Evolutionary conservation across 371 early-diverging fungal species (phyloP).

Genomic region (Lichtheimia ramosa): DNA sequence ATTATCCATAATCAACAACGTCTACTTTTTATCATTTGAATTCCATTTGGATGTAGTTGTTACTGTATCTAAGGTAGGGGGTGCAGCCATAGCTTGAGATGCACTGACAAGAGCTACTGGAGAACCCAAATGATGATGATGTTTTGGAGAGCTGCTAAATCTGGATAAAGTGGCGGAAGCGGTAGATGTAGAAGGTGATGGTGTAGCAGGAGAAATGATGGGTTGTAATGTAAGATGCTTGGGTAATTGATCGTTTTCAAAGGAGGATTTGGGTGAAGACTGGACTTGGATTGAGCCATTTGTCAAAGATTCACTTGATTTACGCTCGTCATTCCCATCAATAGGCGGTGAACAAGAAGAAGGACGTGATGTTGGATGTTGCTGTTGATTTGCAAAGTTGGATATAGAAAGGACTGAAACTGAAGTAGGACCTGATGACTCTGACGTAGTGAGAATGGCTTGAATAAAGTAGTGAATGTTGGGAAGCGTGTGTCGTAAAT

Average conservation of each 20-base stretch:
- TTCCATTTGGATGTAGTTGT: conserved; percentile 33
- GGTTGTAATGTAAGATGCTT: conserved; percentile 25
- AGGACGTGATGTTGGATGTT: background rate
- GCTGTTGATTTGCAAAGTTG: conserved; percentile 29
- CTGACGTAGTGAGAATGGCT: conserved; percentile 56
- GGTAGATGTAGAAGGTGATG: conserved; percentile 10
- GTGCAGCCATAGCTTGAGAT: conserved; percentile 35
- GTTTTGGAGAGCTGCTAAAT: conserved; percentile 20
- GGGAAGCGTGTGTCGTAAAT: conserved; percentile 78
- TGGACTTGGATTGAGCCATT: background rate
- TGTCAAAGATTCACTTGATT: no score
- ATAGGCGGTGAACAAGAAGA: background rate
- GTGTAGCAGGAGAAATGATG: conserved; percentile 2
- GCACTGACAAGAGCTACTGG: conserved; percentile 29
- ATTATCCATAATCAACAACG: background rate
- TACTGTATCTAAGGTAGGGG: conserved; percentile 37
- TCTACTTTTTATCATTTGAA: conserved; percentile 7
- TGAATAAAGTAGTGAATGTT: conserved; percentile 73
- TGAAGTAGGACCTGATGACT: conserved; percentile 40
- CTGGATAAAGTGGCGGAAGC: conserved; percentile 2
- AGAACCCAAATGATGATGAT: conserved; percentile 10
- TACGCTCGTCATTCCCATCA: no score
- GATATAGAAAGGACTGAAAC: conserved; percentile 52
- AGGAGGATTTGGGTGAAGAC: conserved; percentile 8
- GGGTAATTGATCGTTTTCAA: conserved; percentile 7